phyloP scores from a whole-genome alignment of 106 monocot genomes.

The Amphibolis antarctica region DNA sequence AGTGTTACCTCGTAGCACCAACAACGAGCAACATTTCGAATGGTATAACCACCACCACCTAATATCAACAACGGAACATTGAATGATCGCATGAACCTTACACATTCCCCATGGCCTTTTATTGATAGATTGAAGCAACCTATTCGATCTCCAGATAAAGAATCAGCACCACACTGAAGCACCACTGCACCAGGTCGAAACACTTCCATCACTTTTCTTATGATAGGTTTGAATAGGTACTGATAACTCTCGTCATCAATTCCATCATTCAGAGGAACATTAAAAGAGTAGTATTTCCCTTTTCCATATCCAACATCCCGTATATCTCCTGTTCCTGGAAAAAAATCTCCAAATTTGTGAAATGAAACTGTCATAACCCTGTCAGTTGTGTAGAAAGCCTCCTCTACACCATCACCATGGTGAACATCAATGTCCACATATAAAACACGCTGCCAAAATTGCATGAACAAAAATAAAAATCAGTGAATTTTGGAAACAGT shows the following conservation, averaged over 20 bases:
- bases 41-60: constrained; percentile 31
- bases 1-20: constrained; percentile 25
- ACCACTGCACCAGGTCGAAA: constrained; percentile 30
- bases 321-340: constrained; percentile 28
- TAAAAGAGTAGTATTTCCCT: constrained; percentile 25
- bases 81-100: constrained; percentile 23
- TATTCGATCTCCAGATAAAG: constrained; percentile 26
- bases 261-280: constrained; percentile 28
- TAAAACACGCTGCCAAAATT: constrained; percentile 21
- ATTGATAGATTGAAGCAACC: constrained; percentile 28
- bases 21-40: constrained; percentile 29
- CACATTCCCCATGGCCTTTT: constrained; percentile 30
- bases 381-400: constrained; percentile 26
- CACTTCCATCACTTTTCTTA: constrained; percentile 27
- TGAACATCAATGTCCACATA: constrained; percentile 34
- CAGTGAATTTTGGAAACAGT: not conserved
- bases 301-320: constrained; percentile 19
- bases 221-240: constrained; percentile 22
- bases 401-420: constrained; percentile 31
- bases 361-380: constrained; percentile 33
- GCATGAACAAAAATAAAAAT: not conserved
- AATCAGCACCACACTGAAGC: constrained; percentile 32
- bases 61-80: constrained; percentile 20
- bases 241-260: constrained; percentile 28
- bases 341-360: constrained; percentile 27